Percentiles rank a stretch among this genome's conserved stretches.
These are phyloP conservation scores for Prunus campanulata DNA, from an alignment of 306 rosid genomes.

Conservation along the genomic window DNA sequence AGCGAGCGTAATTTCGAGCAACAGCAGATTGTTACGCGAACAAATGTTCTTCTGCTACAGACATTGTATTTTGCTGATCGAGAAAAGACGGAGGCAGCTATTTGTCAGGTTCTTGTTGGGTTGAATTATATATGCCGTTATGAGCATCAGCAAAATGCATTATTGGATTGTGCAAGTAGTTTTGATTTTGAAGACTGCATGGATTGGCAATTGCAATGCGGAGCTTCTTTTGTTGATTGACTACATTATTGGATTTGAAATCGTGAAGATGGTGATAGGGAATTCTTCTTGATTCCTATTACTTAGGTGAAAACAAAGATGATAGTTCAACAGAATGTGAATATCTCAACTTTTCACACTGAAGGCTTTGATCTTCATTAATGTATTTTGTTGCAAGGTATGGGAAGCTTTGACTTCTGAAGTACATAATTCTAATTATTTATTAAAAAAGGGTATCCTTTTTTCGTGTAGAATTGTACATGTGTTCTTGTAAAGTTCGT, in stretches of 20 bases:
- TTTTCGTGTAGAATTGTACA: constrained; percentile 26
- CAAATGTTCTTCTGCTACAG: constrained; percentile 80
- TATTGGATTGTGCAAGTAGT: constrained; percentile 86
- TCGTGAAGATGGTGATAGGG: constrained; percentile 28
- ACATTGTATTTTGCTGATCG: constrained; percentile 82
- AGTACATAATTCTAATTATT: constrained; percentile 31
- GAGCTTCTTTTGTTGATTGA: constrained; percentile 58
- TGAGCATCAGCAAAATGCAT: constrained; percentile 90
- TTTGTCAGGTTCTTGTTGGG: constrained; percentile 83
- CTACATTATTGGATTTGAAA: constrained; percentile 25
- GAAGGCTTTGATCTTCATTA: constrained; percentile 30
- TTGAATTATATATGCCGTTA: constrained; percentile 91
- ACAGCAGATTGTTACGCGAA: constrained; percentile 61
- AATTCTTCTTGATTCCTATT: constrained; percentile 34
- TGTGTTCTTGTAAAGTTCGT: constrained; percentile 5
- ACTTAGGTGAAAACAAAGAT: constrained; percentile 20
- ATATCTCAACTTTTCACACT: constrained; percentile 38
- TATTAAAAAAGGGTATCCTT: constrained; percentile 20
- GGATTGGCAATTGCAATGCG: constrained; percentile 81
- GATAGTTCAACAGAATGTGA: constrained; percentile 36
- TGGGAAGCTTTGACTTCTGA: constrained; percentile 27
- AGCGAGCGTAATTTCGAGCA: constrained; percentile 92
- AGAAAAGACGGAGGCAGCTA: constrained; percentile 74
- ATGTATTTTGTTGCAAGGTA: constrained; percentile 40
- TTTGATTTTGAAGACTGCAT: constrained; percentile 86